Base-by-base conservation (phyloP, 2,329 filamentous ascomycete genomes). In the Penicillium frequentans region DNA sequence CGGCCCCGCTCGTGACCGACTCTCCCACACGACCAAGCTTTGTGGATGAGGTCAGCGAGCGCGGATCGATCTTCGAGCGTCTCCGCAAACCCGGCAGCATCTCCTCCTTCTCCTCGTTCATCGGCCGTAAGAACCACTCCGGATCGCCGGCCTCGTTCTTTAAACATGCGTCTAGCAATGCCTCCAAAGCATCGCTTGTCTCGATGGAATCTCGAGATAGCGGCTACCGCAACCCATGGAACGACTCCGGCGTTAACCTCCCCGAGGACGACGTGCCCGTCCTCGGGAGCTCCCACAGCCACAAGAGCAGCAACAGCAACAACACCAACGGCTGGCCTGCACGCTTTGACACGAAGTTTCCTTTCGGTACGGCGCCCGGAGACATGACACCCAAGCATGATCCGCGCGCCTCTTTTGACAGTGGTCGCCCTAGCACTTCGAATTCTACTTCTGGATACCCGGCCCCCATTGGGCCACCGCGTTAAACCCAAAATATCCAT, bases 391-490 rank as follows among this genome's bases (percentile, higher is more conserved):
- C 91, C 64, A 89, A 90, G 77, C 91, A 96, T 79, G 86, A 87
- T 75, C 83, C 89, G 75, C 89, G 91, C 75, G 88, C 88, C 74
- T 96, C 91, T 73, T 91, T 90, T 75, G 91, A 96, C 78, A 95
- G 90, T 82, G 91, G 91, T 75, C 90, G 91, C 74, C 91, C 91
- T 75, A 93, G 90, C 72, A 96, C 91, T 81, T 95, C 91, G 81
- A 90, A 96, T 88, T 96, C 91, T 84, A 90, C 89, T 90, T 93
- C 91, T 86, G 91, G 91, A 91, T 95, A 95, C 90, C 90, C 91
- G 84, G 91, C 87, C 82, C 90, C 90, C 67, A 89, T 92, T 84
- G 90, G 90, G 83, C 89, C 90, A 85, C 91, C 89, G 83, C 90
- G 90, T 90, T 93, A 89, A 87, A 86, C 79, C 73, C 70, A 70